Base-by-base conservation (phyloP, 73 alveolate species). In the Paramecium tetraurelia region DNA sequence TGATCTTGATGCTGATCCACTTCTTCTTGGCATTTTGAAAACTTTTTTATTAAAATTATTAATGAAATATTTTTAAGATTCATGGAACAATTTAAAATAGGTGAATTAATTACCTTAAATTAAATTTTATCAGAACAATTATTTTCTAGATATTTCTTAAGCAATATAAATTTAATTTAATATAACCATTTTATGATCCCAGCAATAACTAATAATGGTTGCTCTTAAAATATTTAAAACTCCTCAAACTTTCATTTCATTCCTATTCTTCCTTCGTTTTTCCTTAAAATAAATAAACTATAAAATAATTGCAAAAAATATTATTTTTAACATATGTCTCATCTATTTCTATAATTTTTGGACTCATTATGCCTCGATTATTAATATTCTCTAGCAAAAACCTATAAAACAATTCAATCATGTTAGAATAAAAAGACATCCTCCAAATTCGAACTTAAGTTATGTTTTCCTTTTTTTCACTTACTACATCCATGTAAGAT, bases 11-110 rank as follows among this genome's bases (percentile, higher is more conserved):
- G 68, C 41, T 88, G 77, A 27, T 24, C 92, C 92, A 31, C 92
- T 70, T 88, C 93, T 31, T 88, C 94, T 88, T 71, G 92, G 89
- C 94, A 88, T 88, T 57, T 40, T 53, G 21, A 11, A 27, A 63
- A 50, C 8, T 59, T 63, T 59, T 59, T 36, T 36, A 18, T 63
- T 77, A 36, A 33, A 31, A 12, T 53, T 53, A 63, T 63, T 63
- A 63, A 63, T 63, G 84, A 63, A 63, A 53, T 22, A 27, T 27
- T 63, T 27, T 63, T 63, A 63, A 63, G 84, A 63, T 63, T 63
- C 84, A 31, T 11, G 31, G 31, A 53, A 53, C 69, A 53, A 53
- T 53, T 53, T 53, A 63, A 63, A 63, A 27, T 24, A 12, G 16
- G 16, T 63, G 84, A 14, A 63, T 63, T 63, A 31, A 27, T 63